A percentile compares a stretch with the other conserved stretches of the same genome.
phyloP scores from a whole-genome alignment of 768 basidiomycete genomes.

The Tricholoma flavovirens region DNA sequence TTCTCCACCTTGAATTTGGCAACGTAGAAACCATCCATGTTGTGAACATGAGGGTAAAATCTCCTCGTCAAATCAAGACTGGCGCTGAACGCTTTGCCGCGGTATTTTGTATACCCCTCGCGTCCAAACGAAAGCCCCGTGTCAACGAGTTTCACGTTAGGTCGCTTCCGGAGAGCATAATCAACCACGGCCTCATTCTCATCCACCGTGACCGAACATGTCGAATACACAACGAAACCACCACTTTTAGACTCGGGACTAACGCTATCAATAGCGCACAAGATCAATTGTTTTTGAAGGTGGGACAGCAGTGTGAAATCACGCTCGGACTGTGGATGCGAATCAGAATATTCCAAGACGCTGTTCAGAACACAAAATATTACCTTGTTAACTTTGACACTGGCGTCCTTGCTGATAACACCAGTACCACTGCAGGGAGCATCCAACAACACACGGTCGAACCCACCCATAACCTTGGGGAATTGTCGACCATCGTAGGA shows the following conservation, averaged over 20 bases:
- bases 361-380: slow-evolving; percentile 13
- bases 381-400: slow-evolving; percentile 98
- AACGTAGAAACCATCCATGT: slow-evolving; percentile 99
- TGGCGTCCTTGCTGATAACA: slow-evolving; percentile 95
- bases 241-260: slow-evolving; percentile 86
- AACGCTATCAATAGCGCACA: slow-evolving; percentile 97
- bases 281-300: slow-evolving; percentile 95
- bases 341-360: slow-evolving; percentile 2
- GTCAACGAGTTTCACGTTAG: slow-evolving; percentile 87
- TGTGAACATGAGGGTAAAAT: slow-evolving; percentile 96
- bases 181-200: slow-evolving; percentile 99
- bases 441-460: slow-evolving; percentile 94
- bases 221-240: slow-evolving; percentile 95
- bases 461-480: slow-evolving; percentile 98
- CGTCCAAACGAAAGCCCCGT: slow-evolving; percentile 91
- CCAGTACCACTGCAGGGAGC: slow-evolving; percentile 98
- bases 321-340: slow-evolving; percentile 65
- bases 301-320: slow-evolving; percentile 97
- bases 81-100: slow-evolving; percentile 84
- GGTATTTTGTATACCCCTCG: slow-evolving; percentile 84
- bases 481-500: slow-evolving; percentile 97
- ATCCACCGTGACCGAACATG: slow-evolving; percentile 96
- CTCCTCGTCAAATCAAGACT: slow-evolving; percentile 77
- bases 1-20: slow-evolving; percentile 97
- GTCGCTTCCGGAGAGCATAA: slow-evolving; percentile 92